Conservation (phyloP, 1,284 basidiomycete genomes). For the Macrocystidia cucumis region DNA sequence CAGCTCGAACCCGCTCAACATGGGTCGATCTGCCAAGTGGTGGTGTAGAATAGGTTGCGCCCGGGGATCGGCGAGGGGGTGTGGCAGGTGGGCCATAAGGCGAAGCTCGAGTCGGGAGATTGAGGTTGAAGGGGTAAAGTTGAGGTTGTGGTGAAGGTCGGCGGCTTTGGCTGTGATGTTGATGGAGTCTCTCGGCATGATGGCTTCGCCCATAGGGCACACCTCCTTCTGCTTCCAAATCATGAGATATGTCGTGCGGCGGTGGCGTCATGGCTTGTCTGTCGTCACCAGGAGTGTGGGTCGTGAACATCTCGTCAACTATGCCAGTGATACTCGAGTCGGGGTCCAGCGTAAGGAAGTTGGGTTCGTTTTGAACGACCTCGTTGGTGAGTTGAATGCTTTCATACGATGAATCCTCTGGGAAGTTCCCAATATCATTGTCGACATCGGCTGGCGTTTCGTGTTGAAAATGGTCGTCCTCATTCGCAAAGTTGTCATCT, state of each 20-base stretch:
- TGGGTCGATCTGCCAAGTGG: conserved; percentile 42
- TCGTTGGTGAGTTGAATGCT: conserved; percentile 24
- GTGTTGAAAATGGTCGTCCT: conserved; percentile 18
- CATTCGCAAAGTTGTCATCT: conserved; percentile 29
- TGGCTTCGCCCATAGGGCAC: conserved; percentile 66
- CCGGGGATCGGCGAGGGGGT: conserved; percentile 22
- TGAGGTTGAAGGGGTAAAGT: conserved; percentile 19
- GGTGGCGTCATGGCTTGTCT: conserved; percentile 18
- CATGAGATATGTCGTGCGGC: conserved; percentile 33
- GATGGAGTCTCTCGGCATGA: conserved; percentile 43
- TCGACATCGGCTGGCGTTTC: conserved; percentile 7
- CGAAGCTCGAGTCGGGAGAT: conserved; percentile 20
- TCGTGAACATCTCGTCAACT: conserved; percentile 51
- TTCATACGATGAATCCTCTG: conserved; percentile 27
- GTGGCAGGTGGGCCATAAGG: conserved; percentile 23
- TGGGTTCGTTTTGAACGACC: conserved; percentile 17
- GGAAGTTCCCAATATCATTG: conserved; percentile 12
- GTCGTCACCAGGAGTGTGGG: conserved; percentile 10
- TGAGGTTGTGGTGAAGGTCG: conserved; percentile 16
- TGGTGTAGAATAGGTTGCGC: conserved; percentile 21
- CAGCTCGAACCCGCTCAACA: conserved; percentile 32
- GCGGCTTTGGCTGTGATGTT: conserved; percentile 18
- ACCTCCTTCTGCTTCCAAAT: conserved; percentile 54
- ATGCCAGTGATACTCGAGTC: conserved; percentile 57
- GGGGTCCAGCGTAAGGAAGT: conserved; percentile 28